Base-by-base conservation (phyloP, 1,284 basidiomycete genomes). In the Cutaneotrichosporon arboriforme region DNA sequence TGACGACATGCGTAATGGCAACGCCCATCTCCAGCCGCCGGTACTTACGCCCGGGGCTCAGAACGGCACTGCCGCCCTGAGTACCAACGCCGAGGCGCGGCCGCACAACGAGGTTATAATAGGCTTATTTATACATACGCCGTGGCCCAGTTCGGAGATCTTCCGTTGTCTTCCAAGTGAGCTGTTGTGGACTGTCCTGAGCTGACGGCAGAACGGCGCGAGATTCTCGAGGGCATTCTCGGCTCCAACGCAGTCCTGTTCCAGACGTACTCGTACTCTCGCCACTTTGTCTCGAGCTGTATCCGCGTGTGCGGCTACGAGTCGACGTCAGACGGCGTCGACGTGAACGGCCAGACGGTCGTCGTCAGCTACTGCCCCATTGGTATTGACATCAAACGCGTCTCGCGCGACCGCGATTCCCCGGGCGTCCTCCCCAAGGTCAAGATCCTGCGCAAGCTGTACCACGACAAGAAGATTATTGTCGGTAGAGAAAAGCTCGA, bases 401-500 rank as follows among this genome's bases (percentile, higher is more conserved):
- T 97, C 34, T 83, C 84, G 22, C 79, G 82, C 51, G 93, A 97
- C 72, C 81, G 87, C 26, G 79, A 84, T 48, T 79, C 85, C 3
- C 84, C 88, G 0, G 91, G 89, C 5, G 87, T 98, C 52, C 77
- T 83, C 58, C 93, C 93, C 21, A 97, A 97, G 76, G 80, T 94
- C 34, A 85, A 89, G 54, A 86, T 90, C 0, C 81, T 98, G 1
- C 80, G 84, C 36, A 80, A 85, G 34, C 77, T 97, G 43, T 99
- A 99, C 76, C 85, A 89, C 65, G 91, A 88, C 64, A 97, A 97
- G 81, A 97, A 97, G 81, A 97, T 99, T 68, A 92, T 99, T 55
- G 88, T 99, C 26, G 94, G 92, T 13, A 81, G 96, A n/a, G 94
- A 99, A 76, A 99, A 99, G 79, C 83, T 98, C 38, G 96, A 99